Evolutionary conservation across 805 yeast genomes (phyloP), one percentile per base, ranked within the genome.

Genomic region (Zygosaccharomyces gambellarensis): DNA sequence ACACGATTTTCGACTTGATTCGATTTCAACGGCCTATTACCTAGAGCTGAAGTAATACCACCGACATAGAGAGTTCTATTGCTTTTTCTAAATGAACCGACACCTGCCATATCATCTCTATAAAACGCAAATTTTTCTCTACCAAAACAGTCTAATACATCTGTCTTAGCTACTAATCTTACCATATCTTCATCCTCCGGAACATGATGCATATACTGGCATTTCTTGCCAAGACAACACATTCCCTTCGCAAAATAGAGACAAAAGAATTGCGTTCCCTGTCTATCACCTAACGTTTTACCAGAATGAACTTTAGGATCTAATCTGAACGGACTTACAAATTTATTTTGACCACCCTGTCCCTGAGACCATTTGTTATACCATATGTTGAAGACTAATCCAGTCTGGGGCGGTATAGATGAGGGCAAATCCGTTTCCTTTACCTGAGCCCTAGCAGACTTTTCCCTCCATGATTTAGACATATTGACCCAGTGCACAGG

Each of bases 101-200:
- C 84, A 30, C 99, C 99, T 27, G 85, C 81, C 97, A 90, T 90
- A 67, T 92, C 98, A 56, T 92, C 97, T 56, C 90, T 71, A 60
- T 87, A 88, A 43, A 81, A 85, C 1, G 85, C 74, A 54, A 85
- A 85, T 65, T 86, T 88, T 61, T 87, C 96, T 51, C 99, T 72
- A 1, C 97, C 98, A 73, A 92, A 92, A 61, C 97, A 90, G 68
- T 92, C 99, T 23, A 80, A 74, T 0, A 58, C 59, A 43, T 53
- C 61, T n/a, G 60, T 61, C 28, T 54, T 52, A 49, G 59, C 29
- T 0, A 89, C 80, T 1, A 83, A 75, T 2, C 82, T 75, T 41
- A 73, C 73, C 34, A 72, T 66, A 60, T 90, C 97, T 5, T 65
- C 60, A 0, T 74, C 77, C 3, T 59, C 66, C 0, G 99, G 98